These are phyloP conservation scores for Urochloa ruziziensis DNA, from an alignment of 176 grass and related monocot species.

Conservation along the genomic window DNA sequence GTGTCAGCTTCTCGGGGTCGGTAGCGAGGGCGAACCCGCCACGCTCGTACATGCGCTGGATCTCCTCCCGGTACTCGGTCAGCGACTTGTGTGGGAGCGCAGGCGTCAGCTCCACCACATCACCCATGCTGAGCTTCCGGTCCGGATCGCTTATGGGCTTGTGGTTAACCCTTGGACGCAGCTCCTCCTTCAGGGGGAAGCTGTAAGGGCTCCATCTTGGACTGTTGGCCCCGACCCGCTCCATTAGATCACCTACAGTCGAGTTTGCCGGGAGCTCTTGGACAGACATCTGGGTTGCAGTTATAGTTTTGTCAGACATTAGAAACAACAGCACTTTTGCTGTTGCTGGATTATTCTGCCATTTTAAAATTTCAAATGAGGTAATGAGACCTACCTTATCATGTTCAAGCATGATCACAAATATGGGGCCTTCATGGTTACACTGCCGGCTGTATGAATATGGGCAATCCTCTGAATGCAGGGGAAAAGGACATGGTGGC, in stretches of 20 bases:
- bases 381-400: conserved; percentile 60
- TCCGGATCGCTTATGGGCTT: conserved; percentile 47
- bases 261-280: conserved; percentile 73
- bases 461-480: conserved; percentile 75
- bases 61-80: conserved; percentile 77
- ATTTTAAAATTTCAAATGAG: background rate
- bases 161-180: conserved; percentile 75
- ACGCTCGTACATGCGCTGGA: conserved; percentile 95
- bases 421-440: conserved; percentile 73
- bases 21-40: conserved; percentile 57
- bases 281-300: conserved; percentile 79
- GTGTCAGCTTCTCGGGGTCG: conserved; percentile 40
- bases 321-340: background rate
- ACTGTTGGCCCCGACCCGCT: conserved; percentile 54
- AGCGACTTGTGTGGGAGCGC: conserved; percentile 70
- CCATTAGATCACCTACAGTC: conserved; percentile 65
- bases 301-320: conserved; percentile 4
- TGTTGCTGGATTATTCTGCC: background rate
- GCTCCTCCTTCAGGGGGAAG: conserved; percentile 76
- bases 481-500: conserved; percentile 68
- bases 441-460: conserved; percentile 66
- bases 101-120: conserved; percentile 76
- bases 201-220: conserved; percentile 62
- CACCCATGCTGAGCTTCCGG: conserved; percentile 78
- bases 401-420: conserved; percentile 79